phyloP scores from a whole-genome alignment of 2,329 filamentous ascomycete genomes.

The Gaeumannomyces tritici region DNA sequence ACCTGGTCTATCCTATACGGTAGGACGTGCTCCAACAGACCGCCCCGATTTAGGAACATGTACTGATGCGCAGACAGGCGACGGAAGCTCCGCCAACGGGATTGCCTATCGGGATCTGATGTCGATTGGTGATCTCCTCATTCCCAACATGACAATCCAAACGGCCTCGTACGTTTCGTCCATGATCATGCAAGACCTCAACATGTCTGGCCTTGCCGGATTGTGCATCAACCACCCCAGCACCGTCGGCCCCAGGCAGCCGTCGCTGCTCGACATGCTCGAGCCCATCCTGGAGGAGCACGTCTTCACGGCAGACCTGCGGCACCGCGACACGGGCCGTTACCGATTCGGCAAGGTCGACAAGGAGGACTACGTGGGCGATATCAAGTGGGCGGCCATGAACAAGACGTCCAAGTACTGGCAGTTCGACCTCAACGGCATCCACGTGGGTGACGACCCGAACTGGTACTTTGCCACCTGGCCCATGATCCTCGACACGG shows the following conservation, averaged over 20 bases:
- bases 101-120: constrained; percentile 42
- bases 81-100: constrained; percentile 34
- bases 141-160: constrained; percentile 38
- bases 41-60: not conserved
- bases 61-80: constrained; percentile 19
- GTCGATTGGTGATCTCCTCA: constrained; percentile 30
- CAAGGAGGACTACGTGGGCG: constrained; percentile 23
- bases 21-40: constrained; percentile 13
- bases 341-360: constrained; percentile 44
- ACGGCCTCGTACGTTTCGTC: constrained; percentile 30
- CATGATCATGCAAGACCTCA: constrained; percentile 30
- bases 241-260: constrained; percentile 30
- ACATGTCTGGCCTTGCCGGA: constrained; percentile 41
- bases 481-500: constrained; percentile 56
- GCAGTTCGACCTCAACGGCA: constrained; percentile 24
- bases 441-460: constrained; percentile 21
- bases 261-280: constrained; percentile 35
- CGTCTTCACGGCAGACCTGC: constrained; percentile 41
- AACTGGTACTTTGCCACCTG: constrained; percentile 29
- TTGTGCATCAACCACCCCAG: constrained; percentile 36
- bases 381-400: constrained; percentile 34
- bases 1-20: constrained; percentile 38
- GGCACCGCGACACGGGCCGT: constrained; percentile 33
- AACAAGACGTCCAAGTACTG: constrained; percentile 41
- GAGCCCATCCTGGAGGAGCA: constrained; percentile 26